Evolutionary conservation across 257 asterid species (phyloP), one percentile per base, ranked within the genome.

Genomic region (Mitragyna speciosa): DNA sequence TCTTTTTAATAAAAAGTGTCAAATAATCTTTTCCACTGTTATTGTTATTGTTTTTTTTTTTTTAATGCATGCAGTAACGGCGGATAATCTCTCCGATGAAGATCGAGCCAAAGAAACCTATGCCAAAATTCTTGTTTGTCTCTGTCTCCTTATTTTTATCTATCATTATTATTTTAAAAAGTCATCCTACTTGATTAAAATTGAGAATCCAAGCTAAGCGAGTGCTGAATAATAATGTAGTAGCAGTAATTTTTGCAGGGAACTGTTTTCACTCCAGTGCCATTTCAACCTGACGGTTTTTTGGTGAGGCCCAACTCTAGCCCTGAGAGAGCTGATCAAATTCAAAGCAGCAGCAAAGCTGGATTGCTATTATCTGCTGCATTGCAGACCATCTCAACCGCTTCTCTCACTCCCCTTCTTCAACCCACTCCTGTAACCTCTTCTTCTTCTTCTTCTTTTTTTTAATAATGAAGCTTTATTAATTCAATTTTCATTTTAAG

Each of bases 51-150:
- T n/a, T n/a, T n/a, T n/a, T n/a, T n/a, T n/a, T n/a, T n/a, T n/a
- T 43, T 80, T 43, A 41, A 65, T 61, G 28, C 2, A 74, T 63
- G 89, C 94, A 92, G 97, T 95, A 43, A 92, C 96, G 22, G 91
- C 94, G 24, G 97, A 92, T 49, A 76, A 82, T 78, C 90, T 92
- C 78, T 85, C 95, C 80, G 91, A 92, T 81, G 98, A 36, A 36
- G 41, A 92, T 84, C 90, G 84, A 76, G 97, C 98, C 77, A 86
- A 82, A 79, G 95, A 95, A 61, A 84, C 94, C 68, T 95, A 92
- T 78, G 96, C 88, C 51, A 92, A 93, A 87, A 80, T 95, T 79
- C 88, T 92, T 19, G 98, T 94, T 81, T 67, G 86, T 70, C 70
- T 20, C 70, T 41, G 39, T 26, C 41, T 30, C 45, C 63, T 10